These are phyloP conservation scores for Lepidium didymum DNA, from an alignment of 345 rosid species.

Conservation along the genomic window DNA sequence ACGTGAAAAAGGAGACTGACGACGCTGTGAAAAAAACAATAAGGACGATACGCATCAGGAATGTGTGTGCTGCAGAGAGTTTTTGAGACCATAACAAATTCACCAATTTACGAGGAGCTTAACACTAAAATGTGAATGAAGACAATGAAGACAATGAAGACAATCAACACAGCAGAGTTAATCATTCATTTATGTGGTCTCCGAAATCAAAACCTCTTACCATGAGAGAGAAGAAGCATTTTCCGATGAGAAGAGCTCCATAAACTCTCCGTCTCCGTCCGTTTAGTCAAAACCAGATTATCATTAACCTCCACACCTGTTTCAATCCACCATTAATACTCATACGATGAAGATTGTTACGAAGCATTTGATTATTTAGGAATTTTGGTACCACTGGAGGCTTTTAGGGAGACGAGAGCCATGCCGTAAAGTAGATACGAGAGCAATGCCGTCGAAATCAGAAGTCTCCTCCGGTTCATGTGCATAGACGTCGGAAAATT, in stretches of 20 bases:
- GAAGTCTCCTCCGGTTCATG: constrained; percentile 17
- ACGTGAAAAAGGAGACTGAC: constrained; percentile 39
- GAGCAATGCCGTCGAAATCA: neutral
- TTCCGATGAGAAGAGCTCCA: constrained; percentile 38
- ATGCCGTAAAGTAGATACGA: constrained; percentile 2
- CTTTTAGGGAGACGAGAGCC: constrained; percentile 2
- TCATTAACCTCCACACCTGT: constrained; percentile 11
- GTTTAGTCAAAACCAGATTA: neutral
- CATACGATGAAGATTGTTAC: neutral
- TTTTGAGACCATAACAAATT: neutral
- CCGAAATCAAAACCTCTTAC: constrained; percentile 11
- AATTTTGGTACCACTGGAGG: neutral
- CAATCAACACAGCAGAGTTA: neutral
- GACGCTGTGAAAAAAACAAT: neutral
- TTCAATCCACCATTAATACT: neutral
- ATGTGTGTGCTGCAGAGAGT: constrained; percentile 3
- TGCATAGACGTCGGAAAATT: neutral
- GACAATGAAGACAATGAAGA: neutral
- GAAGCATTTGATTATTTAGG: neutral
- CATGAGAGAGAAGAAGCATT: constrained; percentile 36
- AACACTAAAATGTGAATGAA: constrained; percentile 1
- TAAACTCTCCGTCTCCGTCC: constrained; percentile 7
- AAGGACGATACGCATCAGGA: constrained; percentile 28
- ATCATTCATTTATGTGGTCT: constrained; percentile 6
- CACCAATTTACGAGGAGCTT: constrained; percentile 15